phyloP scores from a whole-genome alignment of 139 green algal species.

The Astrephomene gubernaculifera region DNA sequence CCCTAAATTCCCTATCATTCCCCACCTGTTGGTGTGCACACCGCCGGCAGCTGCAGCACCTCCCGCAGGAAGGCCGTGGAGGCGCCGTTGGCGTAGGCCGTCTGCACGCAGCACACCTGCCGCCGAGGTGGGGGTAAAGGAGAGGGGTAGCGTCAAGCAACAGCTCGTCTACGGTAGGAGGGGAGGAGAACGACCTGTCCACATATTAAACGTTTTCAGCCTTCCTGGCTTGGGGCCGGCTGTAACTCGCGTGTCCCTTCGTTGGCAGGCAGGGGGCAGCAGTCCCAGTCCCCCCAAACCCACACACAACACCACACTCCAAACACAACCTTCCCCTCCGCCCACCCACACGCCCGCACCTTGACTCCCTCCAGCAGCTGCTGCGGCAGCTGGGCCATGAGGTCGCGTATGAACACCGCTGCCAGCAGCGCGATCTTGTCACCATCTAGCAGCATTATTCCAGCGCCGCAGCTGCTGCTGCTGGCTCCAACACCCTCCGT shows the following conservation, averaged over 20 bases:
- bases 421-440: slow-evolving; percentile 93
- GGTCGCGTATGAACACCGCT: slow-evolving; percentile 72
- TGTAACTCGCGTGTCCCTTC: no score
- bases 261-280: no score
- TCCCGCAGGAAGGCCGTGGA: slow-evolving; percentile 82
- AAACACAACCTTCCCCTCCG: no score
- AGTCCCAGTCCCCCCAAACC: no score
- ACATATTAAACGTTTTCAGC: no score
- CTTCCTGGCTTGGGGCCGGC: no score
- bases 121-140: neutral
- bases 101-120: slow-evolving; percentile 95
- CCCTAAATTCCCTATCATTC: no score
- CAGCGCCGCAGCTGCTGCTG: neutral
- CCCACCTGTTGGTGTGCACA: slow-evolving; percentile 62
- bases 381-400: slow-evolving; percentile 70
- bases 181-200: no score
- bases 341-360: neutral
- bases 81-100: slow-evolving; percentile 97
- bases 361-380: slow-evolving; percentile 21
- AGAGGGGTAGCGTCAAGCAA: no score
- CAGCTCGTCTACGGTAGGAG: no score
- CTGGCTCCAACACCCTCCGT: neutral
- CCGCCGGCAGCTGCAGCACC: slow-evolving; percentile 59
- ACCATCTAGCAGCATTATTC: slow-evolving; percentile 88
- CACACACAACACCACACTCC: no score